A percentile compares a stretch with the other conserved stretches of the same genome.
These are phyloP conservation scores for Chenopodium suecicum DNA, from an alignment of 148 eudicot genomes.

Conservation along the genomic window DNA sequence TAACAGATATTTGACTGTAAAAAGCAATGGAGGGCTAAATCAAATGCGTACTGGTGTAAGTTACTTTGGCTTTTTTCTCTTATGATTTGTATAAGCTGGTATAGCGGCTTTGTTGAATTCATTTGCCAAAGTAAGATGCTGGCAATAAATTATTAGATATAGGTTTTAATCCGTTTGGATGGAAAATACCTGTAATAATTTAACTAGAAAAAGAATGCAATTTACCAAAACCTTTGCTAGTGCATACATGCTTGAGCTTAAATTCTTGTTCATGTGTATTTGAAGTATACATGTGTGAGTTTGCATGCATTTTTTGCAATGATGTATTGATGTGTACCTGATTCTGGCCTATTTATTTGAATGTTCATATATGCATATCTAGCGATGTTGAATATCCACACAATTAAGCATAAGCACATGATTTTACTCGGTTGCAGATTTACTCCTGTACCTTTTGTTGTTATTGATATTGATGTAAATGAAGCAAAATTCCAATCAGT, in stretches of 20 bases:
- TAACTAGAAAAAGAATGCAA: not conserved
- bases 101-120: not conserved
- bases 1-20: constrained; percentile 72
- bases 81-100: not conserved
- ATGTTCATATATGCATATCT: not conserved
- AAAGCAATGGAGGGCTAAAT: constrained; percentile 86
- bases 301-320: not conserved
- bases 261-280: not conserved
- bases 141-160: not conserved
- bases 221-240: not conserved
- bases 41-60: constrained; percentile 98
- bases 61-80: constrained; percentile 20
- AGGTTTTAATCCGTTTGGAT: not conserved
- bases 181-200: not conserved
- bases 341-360: not conserved
- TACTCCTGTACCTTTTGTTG: not conserved
- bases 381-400: not conserved
- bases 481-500: not conserved
- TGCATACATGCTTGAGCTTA: not conserved
- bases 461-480: not conserved
- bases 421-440: not conserved
- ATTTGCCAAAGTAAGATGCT: not conserved
- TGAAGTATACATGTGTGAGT: not conserved
- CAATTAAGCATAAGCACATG: not conserved
- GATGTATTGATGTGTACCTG: not conserved